Base-by-base conservation (phyloP, 2,329 filamentous ascomycete genomes). In the Epichloe sp. region DNA sequence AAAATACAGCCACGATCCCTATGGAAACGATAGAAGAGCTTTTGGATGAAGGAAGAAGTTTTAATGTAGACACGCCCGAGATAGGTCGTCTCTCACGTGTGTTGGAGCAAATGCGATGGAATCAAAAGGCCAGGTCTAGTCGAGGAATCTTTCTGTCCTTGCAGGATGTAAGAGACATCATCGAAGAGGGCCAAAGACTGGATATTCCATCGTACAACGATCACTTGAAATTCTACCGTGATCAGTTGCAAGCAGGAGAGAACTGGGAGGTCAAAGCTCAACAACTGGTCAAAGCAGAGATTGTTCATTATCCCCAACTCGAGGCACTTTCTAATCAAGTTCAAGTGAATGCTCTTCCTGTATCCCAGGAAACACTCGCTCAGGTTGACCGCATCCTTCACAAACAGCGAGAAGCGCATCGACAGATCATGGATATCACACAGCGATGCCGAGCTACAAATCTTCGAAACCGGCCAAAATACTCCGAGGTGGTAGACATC, bases 321-420 rank as follows among this genome's bases (percentile, higher is more conserved):
- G 93, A 97, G 65, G 88, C 91, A 0, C 73, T 98, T 5, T 94
- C 89, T 1, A 80, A 81, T 47, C 91, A 97, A 68, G 90, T 90
- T 1, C 71, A 76, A 52, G 74, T 65, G 31, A 77, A 81, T 36
- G 77, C 77, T 5, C 74, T 96, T 17, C 91, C 93, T 0, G 90
- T 97, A 19, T 86, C 86, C 1, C 73, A 81, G 4, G 85, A 90
- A 36, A 97, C 89, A 0, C 75, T 95, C 23, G 79, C 81, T 7
- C 78, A 82, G 8, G 88, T 98, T 26, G 93, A 98, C 60, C 85
- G 88, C 47, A 96, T 97, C 51, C 72, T 98, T 52, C 89, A 89
- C 65, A 97, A 96, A 68, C 93, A 98, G 65, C 84, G 93, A 19
- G 93, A 97, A 63, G 90, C 90, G 0, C 90, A 96, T 62, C 84